Base-by-base conservation (phyloP, 306 rosid genomes). In the Calophaca sinica region DNA sequence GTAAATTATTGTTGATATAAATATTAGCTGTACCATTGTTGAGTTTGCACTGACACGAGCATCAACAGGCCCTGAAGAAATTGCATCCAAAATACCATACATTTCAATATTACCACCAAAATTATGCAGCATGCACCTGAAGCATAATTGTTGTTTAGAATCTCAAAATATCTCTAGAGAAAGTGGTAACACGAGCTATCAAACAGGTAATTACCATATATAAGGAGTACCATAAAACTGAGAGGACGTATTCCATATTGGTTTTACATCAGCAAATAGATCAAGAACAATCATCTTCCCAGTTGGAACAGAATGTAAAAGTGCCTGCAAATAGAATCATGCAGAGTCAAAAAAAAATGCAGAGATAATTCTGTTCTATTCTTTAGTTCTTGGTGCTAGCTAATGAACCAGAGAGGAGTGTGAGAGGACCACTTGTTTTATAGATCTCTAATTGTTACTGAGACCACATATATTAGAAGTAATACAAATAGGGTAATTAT, bases 91-190 rank as follows among this genome's bases (percentile, higher is more conserved):
- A 64, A 84, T 81, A 74, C 98, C 97, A 59, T 94, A 94, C 98
- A 94, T 94, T 85, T 94, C 98, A 84, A 94, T 84, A 82, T 94
- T 94, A 78, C 96, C 98, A 77, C 98, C 98, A 73, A 94, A 94
- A 75, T 94, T 94, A 80, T 94, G 98, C 74, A 94, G 83, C 84
- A 94, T 80, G 79, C 98, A 94, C 98, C 97, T 94, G 87, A 67
- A 29, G 58, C 66, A 49, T 20, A 46, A 20, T 26, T 51, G 6
- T 38, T 36, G 51, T 62, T 71, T 32, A 48, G 35, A 80, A 70
- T 28, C 60, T 62, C 26, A 58, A 10, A 42, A 62, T 8, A 51
- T 45, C 28, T 50, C 33, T 4, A 60, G 38, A 52, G 41, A 62
- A 68, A 58, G 61, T 66, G 60, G 62, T n/a, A 79, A n/a, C 29